Base-by-base conservation (phyloP, 257 asterid genomes). In the Scutellaria minor region DNA sequence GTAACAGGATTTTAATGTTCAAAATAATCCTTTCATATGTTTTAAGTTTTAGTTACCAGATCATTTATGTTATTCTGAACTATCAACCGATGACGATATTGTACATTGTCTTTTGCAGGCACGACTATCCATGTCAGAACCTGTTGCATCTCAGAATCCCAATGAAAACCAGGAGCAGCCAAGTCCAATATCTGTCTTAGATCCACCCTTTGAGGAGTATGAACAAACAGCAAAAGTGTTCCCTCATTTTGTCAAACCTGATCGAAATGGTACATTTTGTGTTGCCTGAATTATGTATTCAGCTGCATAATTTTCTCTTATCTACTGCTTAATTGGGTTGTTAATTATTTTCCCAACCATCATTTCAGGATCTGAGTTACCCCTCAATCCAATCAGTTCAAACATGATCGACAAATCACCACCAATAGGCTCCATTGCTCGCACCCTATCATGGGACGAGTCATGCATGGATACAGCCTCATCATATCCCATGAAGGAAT, bases 381-480 rank as follows among this genome's bases (percentile, higher is more conserved):
- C 79, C 11, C 79, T 41, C 50, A 82, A 81, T 66, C 57, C 79
- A n/a, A 20, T 79, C n/a, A 73, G 78, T 80, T 89, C 87, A 71
- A 89, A 85, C 80, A 84, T 91, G 83, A 89, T 94, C 37, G 99
- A 87, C 81, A 94, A 94, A 76, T 94, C 99, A 63, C 99, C 97
- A 15, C 99, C 96, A 8, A 94, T 91, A 77, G 99, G 99, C 66
- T 89, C 99, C 62, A 85, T 94, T 54, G 83, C 97, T 5, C 96
- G 97, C 18, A 83, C 93, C 44, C 84, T 91, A 15, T 82, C 91
- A 58, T 85, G 88, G 89, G 90, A 89, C 0, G 90, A 88, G 60
- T 79, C 88, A 24, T 83, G 87, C 75, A 55, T 81, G 66, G 90
- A 88, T 72, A 85, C 91, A 15, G 88, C 96, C 80, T 82, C 87